Evolutionary conservation across 768 basidiomycete species (phyloP), one percentile per base, ranked within the genome.

Genomic region (Tulasnella sp.): DNA sequence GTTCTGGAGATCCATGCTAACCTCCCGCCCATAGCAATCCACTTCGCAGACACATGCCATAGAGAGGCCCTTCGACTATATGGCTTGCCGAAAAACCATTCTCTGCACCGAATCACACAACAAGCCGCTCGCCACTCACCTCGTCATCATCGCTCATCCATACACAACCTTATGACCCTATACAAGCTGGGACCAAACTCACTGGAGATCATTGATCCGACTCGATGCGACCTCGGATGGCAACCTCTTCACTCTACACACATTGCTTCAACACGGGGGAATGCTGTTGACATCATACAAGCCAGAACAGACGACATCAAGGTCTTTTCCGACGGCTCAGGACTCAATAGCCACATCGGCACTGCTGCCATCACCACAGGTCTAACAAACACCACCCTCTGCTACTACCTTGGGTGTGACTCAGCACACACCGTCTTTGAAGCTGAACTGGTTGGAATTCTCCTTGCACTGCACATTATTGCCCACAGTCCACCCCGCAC

Each of bases 401-500:
- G n/a, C 5, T 48, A 21, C 45, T 22, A 52, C 50, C 31, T 52
- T 7, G 50, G 50, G 11, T 12, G 10, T n/a, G 25, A 25, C 10
- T 4, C 17, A 25, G 17, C n/a, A 19, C 50, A 52, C 50, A 52
- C 50, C 7, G 50, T 52, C n/a, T 52, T 52, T 29, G 50, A 52
- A 27, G 50, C 9, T 7, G 50, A 52, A 52, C 50, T 52, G 10
- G 50, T 27, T n/a, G 50, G 57, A 8, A 59, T 59, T n/a, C 48
- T 50, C 7, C 49, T 59, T 10, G 57, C 10, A 8, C 29, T 60
- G 5, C 21, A 56, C 5, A 45, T 34, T 10, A 27, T 27, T n/a
- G 15, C 9, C 12, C 8, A 8, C 59, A 17, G 17, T 1, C 5
- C 45, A 7, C n/a, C 5, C 5, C 10, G n/a, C n/a, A 27, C n/a